Base-by-base conservation (phyloP, 345 rosid genomes). In the Linum trigynum region DNA sequence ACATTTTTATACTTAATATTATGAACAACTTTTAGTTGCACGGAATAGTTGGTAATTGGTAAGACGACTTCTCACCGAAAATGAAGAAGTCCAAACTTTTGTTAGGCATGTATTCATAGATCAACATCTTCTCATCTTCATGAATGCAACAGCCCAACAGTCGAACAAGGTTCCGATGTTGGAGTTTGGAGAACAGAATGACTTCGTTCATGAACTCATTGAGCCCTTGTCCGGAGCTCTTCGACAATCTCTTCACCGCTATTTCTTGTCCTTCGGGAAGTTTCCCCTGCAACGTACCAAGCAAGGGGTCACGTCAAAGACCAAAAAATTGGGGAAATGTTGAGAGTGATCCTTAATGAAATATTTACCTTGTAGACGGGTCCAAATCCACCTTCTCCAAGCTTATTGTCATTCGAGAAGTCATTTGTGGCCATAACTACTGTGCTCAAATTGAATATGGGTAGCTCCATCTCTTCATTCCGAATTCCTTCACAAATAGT, bases 351-450 rank as follows among this genome's bases (percentile, higher is more conserved):
- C 0, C 9, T 4, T 41, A 41, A 0, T 41, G 7, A 48, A 48
- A 23, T 23, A 1, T 23, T 10, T 75, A 75, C 71, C 72, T 61
- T 53, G 61, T 61, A 73, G 5, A 75, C 73, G 6, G 75, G 68
- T 23, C 82, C 77, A 70, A 69, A 79, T 50, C 79, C 79, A 4
- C 60, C 35, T 57, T 16, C 35, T 1, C 35, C 38, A 57, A 57
- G 60, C 60, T 57, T 57, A 32, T 35, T 57, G 60, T 5, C 16
- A 3, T 35, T 57, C 9, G 60, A 12, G n/a, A 57, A 57, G 36
- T 57, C 7, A 16, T 57, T 57, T 3, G 36, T 57, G 60, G 79
- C 79, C 37, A 38, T 45, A 5, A 69, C 56, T 55, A 78, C 43
- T 40, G 65, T 60, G 7, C 9, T 61, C 3, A 75, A 66, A 63